A percentile compares a stretch with the other conserved stretches of the same genome.
Evolutionary conservation across 2,329 filamentous ascomycete genomes (phyloP).

Genomic region (Emericellopsis atlantica): DNA sequence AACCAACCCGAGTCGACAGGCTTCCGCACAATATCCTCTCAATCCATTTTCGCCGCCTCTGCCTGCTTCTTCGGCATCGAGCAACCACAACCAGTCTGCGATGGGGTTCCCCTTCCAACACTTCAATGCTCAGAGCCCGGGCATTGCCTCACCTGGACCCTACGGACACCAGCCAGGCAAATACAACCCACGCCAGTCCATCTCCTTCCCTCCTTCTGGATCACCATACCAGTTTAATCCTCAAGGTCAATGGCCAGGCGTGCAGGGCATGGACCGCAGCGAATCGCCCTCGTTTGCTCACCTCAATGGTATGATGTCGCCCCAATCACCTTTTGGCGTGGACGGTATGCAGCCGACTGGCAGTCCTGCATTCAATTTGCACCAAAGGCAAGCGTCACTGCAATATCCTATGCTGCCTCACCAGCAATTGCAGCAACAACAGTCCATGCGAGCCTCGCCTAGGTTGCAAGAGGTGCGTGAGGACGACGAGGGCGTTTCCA

Average conservation of each 20-base stretch:
- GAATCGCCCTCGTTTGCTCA: conserved; percentile 52
- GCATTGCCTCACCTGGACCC: conserved; percentile 57
- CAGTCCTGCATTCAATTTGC: conserved; percentile 29
- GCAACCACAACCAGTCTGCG: conserved; percentile 34
- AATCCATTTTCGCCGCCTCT: conserved; percentile 76
- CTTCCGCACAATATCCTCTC: conserved; percentile 62
- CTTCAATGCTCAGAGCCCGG: conserved; percentile 53
- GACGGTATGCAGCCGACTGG: conserved; percentile 31
- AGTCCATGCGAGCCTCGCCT: conserved; percentile 42
- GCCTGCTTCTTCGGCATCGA: conserved; percentile 65
- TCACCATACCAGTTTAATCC: conserved; percentile 57
- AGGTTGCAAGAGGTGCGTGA: conserved; percentile 63
- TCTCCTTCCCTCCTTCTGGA: conserved; percentile 48
- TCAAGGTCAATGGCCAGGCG: conserved; percentile 45
- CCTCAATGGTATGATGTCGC: conserved; percentile 45
- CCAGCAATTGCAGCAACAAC: conserved; percentile 42
- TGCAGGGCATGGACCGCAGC: conserved; percentile 38
- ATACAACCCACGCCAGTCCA: conserved; percentile 60
- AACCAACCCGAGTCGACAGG: conserved; percentile 50
- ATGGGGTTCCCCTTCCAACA: conserved; percentile 42
- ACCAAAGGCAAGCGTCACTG: conserved; percentile 46
- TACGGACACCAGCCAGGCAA: conserved; percentile 47
- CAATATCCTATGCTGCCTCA: conserved; percentile 44
- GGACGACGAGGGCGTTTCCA: conserved; percentile 50
- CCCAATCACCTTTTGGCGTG: conserved; percentile 48